Evolutionary conservation across 176 grass and related monocot genomes (phyloP).

Genomic region (Carex scoparia): DNA sequence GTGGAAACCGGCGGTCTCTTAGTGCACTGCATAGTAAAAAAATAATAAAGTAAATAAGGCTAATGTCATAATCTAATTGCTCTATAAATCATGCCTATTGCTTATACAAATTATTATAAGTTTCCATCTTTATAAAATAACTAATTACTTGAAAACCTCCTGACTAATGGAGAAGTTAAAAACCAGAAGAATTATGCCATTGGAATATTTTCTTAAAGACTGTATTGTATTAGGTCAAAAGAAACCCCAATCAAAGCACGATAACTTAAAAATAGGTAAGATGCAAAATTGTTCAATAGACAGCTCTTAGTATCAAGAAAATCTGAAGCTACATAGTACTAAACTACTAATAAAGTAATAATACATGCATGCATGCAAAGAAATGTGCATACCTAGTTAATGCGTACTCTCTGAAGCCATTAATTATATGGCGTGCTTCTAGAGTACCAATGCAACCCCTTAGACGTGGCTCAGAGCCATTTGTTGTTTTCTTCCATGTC

Average conservation of each 20-base stretch:
- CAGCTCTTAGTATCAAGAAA: neutral
- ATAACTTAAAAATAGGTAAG: neutral
- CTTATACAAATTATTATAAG: neutral
- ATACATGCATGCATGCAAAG: neutral
- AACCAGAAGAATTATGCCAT: neutral
- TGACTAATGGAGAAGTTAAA: neutral
- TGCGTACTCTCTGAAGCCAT: constrained; percentile 84
- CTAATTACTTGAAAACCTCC: neutral
- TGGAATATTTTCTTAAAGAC: neutral
- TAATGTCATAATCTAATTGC: neutral
- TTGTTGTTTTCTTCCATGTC: constrained; percentile 93
- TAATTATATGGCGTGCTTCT: constrained; percentile 73
- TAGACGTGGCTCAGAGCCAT: constrained; percentile 83
- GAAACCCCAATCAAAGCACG: neutral
- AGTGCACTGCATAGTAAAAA: constrained; percentile 57
- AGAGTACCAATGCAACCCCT: constrained; percentile 96
- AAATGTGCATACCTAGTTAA: constrained; percentile 65
- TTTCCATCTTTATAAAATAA: neutral
- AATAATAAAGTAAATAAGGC: neutral
- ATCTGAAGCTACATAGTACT: neutral
- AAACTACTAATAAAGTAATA: neutral
- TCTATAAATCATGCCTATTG: neutral
- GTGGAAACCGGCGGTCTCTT: constrained; percentile 81
- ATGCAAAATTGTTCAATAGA: neutral
- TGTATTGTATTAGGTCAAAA: neutral